Base-by-base conservation (phyloP, 345 rosid species). In the Camelina sativa region DNA sequence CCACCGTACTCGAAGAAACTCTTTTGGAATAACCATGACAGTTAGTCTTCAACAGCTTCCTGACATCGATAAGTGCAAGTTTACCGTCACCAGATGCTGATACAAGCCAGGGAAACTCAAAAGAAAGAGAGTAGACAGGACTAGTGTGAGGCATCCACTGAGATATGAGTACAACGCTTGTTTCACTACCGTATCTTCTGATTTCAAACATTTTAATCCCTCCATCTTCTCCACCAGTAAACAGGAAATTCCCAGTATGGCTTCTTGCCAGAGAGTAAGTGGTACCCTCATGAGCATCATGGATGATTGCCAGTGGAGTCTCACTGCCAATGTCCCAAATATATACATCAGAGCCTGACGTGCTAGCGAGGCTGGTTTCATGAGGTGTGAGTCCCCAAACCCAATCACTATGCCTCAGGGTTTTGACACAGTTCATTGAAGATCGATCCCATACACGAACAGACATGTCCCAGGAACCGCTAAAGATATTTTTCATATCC, bases 51-150 rank as follows among this genome's bases (percentile, higher is more conserved):
- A 91, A 71, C 84, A 91, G 71, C 84, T 88, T 94, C 69, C 96
- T 85, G 22, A 91, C 91, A 71, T 91, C 93, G 3, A 94, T 84
- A 7, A 94, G 83, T 0, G 97, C 84, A 15, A 94, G 85, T 68
- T 85, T 90, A 43, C 97, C 97, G 11, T 94, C 98, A 71, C 89
- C 79, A 16, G 97, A 88, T 68, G 96, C 91, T 32, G 97, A 89
- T 74, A 94, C 95, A 68, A 94, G 97, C 98, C 98, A 94, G 8
- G 98, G 98, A 72, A 91, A 94, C 86, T 94, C 97, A 61, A 94
- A 91, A 6, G 97, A 89, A 62, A 94, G 89, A 41, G 95, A 85
- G 72, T 86, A 54, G 6, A 94, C 89, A 48, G 97, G 87, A 58
- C 97, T 94, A 11, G 88, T 69, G 81, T 91, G 96, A 70, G 98